These are phyloP conservation scores for Phytophthora sp. DNA, from an alignment of 352 stramenopile genomes.

Conservation along the genomic window DNA sequence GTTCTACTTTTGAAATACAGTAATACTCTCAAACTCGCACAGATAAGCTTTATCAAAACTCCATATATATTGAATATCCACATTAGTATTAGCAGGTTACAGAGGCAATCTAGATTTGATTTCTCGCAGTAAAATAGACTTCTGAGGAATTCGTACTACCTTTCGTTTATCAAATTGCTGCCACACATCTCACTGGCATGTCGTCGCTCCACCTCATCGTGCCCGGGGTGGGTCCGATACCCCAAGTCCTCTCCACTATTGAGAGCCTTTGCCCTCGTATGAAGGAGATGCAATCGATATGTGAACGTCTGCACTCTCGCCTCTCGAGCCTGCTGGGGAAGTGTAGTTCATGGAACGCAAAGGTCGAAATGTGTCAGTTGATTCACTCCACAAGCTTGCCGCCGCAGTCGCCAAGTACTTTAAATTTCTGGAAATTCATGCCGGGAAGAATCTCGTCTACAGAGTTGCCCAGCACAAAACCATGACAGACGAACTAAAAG, in stretches of 20 bases:
- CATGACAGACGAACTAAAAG: slow-evolving; percentile 22
- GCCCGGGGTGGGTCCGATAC: not conserved
- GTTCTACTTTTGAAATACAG: too few relatives aligned
- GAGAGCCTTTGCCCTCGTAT: not conserved
- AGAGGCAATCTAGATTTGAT: too few relatives aligned
- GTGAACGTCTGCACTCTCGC: not conserved
- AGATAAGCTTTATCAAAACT: too few relatives aligned
- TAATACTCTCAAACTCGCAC: too few relatives aligned
- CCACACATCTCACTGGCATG: too few relatives aligned
- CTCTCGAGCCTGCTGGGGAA: not conserved
- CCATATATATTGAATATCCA: too few relatives aligned
- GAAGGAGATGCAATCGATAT: not conserved
- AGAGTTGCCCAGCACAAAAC: not conserved
- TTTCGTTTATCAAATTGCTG: too few relatives aligned
- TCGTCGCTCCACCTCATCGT: not conserved
- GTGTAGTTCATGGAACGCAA: slow-evolving; percentile 2
- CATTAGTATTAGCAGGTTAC: too few relatives aligned
- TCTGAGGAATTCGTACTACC: too few relatives aligned
- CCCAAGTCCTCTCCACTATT: not conserved
- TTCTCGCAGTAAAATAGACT: too few relatives aligned
- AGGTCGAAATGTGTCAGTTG: not conserved
- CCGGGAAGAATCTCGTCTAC: not conserved
- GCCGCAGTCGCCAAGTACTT: not conserved
- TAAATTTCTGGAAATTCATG: not conserved
- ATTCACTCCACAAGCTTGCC: not conserved